Evolutionary conservation across 1,284 basidiomycete genomes (phyloP), one percentile per base, ranked within the genome.

Genomic region (Cutaneotrichosporon mucoides): DNA sequence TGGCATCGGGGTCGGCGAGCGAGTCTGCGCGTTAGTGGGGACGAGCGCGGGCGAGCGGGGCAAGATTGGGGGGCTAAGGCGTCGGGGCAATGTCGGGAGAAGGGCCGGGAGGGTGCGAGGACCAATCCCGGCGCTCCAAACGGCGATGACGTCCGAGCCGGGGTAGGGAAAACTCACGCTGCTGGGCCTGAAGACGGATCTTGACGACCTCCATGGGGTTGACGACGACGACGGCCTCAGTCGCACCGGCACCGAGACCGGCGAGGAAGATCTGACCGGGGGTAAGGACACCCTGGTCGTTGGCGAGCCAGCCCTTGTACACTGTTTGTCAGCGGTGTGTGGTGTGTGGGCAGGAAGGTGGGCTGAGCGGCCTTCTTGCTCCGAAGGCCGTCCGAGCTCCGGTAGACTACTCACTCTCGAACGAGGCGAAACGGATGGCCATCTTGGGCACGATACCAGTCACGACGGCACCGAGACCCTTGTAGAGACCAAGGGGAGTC

Each of bases 171-270:
- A 7, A 71, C 72, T 66, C 55, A 73, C 73, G 95, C 76, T 92
- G 90, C 76, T 99, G 96, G 6, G 96, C 95, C 80, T 99, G 95
- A 68, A 99, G 81, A 57, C 96, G 87, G 74, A 99, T 99, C 82
- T 99, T 99, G 75, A 99, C 92, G 46, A 99, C 95, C 76, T 99
- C 95, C 95, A 99, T 99, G 0, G 95, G 95, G 59, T 91, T 96
- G 10, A 99, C 95, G 43, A 99, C 92, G 9, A 86, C 82, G 13
- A 99, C 86, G 6, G 95, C 95, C 79, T 96, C 95, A 1, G 93
- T 92, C 13, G 89, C 89, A 56, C 95, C 95, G 10, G 95, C 95
- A 55, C 88, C 91, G 35, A 99, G 83, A 73, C 95, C 95, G 68
- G 92, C 92, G 88, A 93, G 63, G 76, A 77, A 77, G 11, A 71